Evolutionary conservation across 163 green algal genomes (phyloP).

Genomic region (Chlorella variabilis): DNA sequence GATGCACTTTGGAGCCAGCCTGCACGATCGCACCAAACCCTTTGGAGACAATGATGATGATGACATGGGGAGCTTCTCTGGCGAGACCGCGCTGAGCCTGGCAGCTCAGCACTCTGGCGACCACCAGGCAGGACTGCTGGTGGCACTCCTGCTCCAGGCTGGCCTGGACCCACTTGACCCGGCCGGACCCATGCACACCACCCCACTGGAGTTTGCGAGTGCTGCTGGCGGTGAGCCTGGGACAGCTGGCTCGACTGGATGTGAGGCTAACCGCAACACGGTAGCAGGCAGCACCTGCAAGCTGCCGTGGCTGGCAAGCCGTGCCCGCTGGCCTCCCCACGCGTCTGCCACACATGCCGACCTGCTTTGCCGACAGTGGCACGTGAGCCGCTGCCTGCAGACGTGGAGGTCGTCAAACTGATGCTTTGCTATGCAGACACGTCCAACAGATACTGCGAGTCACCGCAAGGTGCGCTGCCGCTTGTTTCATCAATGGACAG

Average conservation of each 20-base stretch:
- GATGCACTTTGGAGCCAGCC: neutral
- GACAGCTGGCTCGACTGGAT: neutral
- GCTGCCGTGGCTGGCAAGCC: neutral
- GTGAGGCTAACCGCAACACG: neutral
- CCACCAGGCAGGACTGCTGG: neutral
- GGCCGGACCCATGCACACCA: neutral
- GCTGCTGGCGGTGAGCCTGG: constrained; percentile 10
- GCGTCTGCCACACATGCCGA: neutral
- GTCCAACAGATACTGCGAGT: neutral
- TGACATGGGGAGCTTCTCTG: too few species aligned
- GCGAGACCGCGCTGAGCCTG: neutral
- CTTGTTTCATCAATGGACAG: too few species aligned
- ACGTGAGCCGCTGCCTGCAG: neutral
- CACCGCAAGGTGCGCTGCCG: neutral
- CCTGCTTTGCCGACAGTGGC: neutral
- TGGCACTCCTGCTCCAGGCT: neutral
- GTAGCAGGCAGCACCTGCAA: neutral
- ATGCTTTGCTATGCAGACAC: neutral
- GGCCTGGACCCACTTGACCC: neutral
- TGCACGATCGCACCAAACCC: neutral
- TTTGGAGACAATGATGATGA: neutral
- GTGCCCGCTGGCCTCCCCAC: neutral
- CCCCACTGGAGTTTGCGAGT: constrained; percentile 8
- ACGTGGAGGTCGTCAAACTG: neutral
- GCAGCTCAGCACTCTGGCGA: neutral